Evolutionary conservation across 495 filamentous ascomycete genomes (phyloP).

Genomic region (Polyplosphaeria fusca): DNA sequence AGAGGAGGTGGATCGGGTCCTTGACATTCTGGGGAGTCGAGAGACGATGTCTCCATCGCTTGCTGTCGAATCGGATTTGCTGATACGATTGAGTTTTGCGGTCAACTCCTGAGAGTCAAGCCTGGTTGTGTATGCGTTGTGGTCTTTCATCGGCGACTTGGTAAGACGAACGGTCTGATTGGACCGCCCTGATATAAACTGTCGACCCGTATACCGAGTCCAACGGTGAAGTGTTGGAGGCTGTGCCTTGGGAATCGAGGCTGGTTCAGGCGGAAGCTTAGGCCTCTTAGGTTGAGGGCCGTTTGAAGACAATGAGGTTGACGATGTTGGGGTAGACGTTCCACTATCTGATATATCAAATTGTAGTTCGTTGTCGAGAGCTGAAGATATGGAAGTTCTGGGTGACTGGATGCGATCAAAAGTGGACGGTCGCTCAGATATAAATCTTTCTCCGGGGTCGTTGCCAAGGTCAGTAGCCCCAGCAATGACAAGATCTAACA

Average conservation of each 20-base stretch:
- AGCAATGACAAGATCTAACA: constrained; percentile 16
- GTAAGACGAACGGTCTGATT: constrained; percentile 14
- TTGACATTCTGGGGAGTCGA: constrained; percentile 10
- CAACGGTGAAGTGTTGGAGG: neutral
- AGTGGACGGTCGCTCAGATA: constrained; percentile 20
- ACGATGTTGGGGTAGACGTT: constrained; percentile 5
- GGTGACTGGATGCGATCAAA: constrained; percentile 18
- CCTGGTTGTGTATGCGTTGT: neutral
- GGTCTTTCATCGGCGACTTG: constrained; percentile 18
- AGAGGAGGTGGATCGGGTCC: constrained; percentile 10
- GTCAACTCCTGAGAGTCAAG: constrained; percentile 17
- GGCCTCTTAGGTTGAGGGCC: neutral
- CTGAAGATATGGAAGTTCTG: neutral
- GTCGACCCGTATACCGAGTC: constrained; percentile 5
- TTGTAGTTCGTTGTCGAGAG: no score
- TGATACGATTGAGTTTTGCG: constrained; percentile 10
- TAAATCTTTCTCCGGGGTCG: constrained; percentile 13
- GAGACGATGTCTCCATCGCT: constrained; percentile 11
- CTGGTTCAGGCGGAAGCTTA: neutral
- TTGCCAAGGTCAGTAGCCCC: constrained; percentile 12
- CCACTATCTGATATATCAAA: no score
- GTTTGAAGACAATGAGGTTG: neutral
- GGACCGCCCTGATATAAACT: constrained; percentile 18
- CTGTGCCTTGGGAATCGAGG: neutral
- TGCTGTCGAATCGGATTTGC: constrained; percentile 3